phyloP scores from a whole-genome alignment of 1,284 basidiomycete genomes.

The Xerocomus nothofagi region DNA sequence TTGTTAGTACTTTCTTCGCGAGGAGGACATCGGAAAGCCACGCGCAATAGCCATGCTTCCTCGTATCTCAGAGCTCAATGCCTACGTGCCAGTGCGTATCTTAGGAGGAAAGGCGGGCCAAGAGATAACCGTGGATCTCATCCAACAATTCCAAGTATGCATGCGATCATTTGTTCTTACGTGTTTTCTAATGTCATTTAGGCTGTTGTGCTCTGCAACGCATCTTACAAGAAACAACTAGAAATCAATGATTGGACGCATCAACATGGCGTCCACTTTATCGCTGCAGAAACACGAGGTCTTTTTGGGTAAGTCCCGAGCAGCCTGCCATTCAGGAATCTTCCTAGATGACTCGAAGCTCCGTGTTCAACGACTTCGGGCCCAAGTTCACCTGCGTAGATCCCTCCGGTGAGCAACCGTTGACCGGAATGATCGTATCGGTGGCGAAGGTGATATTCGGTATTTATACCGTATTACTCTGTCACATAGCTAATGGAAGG shows the following conservation, averaged over 20 bases:
- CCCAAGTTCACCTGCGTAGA: conserved; percentile 93
- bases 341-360: conserved; percentile 47
- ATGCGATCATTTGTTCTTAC: background rate
- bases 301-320: conserved; percentile 78
- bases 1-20: conserved; percentile 88
- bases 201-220: conserved; percentile 89
- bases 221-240: conserved; percentile 78
- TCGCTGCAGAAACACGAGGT: conserved; percentile 89
- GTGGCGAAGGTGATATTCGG: conserved; percentile 65
- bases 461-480: conserved; percentile 3
- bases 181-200: conserved; percentile 34
- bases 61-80: conserved; percentile 93
- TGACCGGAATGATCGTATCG: conserved; percentile 94
- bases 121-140: conserved; percentile 73
- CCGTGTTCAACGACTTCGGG: conserved; percentile 97
- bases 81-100: conserved; percentile 92
- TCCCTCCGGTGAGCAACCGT: conserved; percentile 91
- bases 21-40: conserved; percentile 85
- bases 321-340: background rate
- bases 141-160: conserved; percentile 85
- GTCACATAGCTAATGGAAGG: conserved; percentile 5
- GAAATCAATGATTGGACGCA: conserved; percentile 97
- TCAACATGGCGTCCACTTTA: conserved; percentile 86
- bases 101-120: conserved; percentile 70
- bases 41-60: conserved; percentile 86